Evolutionary conservation across 192 early-diverging fungal genomes (phyloP).

Genomic region (Mortierella hygrophila): DNA sequence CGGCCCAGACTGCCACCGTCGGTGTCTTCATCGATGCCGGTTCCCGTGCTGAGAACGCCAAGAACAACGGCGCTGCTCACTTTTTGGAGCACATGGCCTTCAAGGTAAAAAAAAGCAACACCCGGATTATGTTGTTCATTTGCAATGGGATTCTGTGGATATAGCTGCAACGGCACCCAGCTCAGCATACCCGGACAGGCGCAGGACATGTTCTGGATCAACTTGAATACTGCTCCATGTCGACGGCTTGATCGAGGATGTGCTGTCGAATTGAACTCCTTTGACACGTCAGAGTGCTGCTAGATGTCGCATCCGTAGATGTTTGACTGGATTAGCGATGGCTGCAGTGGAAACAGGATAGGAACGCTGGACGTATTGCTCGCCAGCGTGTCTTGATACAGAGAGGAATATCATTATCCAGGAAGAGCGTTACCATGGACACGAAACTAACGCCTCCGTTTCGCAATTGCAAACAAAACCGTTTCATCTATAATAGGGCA

Average conservation of each 20-base stretch:
- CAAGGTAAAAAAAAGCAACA: conserved; percentile 72
- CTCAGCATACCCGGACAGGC: background rate
- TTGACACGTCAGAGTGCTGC: background rate
- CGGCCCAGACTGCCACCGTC: conserved; percentile 87
- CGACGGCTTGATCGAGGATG: background rate
- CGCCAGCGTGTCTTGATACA: background rate
- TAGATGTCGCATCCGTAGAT: background rate
- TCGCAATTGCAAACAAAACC: background rate
- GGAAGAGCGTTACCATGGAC: background rate
- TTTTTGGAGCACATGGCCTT: conserved; percentile 99
- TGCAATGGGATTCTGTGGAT: background rate
- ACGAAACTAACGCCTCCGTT: background rate
- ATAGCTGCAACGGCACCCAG: background rate
- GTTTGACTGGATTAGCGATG: background rate
- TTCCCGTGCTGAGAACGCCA: conserved; percentile 82
- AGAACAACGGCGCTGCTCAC: conserved; percentile 96
- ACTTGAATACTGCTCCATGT: background rate
- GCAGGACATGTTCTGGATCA: background rate
- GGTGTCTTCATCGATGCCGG: conserved; percentile 94
- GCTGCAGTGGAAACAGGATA: background rate
- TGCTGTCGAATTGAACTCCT: background rate
- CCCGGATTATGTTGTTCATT: no score
- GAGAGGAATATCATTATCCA: background rate
- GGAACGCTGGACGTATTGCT: background rate
- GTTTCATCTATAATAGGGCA: conserved; percentile 70